Evolutionary conservation across 345 rosid species (phyloP).

Genomic region (Barbarea vulgaris): DNA sequence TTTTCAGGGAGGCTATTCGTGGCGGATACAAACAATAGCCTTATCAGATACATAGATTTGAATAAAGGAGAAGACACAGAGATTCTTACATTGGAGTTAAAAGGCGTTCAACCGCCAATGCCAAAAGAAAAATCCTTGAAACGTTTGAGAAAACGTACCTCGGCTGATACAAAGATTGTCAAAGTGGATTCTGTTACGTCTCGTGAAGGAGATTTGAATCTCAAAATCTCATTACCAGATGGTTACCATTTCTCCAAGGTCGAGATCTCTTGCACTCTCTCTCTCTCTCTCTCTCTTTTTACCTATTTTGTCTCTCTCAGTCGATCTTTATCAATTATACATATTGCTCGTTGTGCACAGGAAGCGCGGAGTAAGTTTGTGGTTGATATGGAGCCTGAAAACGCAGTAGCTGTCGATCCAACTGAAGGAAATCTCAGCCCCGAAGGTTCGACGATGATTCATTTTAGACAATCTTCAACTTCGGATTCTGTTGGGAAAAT

Average conservation of each 20-base stretch:
- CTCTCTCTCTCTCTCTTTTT: not conserved
- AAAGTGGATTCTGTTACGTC: conserved; percentile 61
- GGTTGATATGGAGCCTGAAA: conserved; percentile 75
- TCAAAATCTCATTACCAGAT: conserved; percentile 71
- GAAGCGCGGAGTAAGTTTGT: conserved; percentile 80
- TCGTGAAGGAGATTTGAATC: conserved; percentile 58
- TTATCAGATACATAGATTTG: conserved; percentile 70
- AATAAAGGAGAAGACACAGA: conserved; percentile 54
- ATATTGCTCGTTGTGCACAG: conserved; percentile 43
- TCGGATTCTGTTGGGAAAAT: conserved; percentile 64
- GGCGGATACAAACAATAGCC: conserved; percentile 90
- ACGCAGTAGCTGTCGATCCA: conserved; percentile 56
- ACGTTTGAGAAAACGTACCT: conserved; percentile 72
- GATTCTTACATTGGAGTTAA: conserved; percentile 76
- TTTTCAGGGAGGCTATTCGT: conserved; percentile 72
- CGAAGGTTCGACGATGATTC: conserved; percentile 69
- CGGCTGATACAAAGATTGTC: conserved; percentile 66
- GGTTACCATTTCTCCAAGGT: conserved; percentile 95
- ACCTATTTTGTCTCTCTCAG: not conserved
- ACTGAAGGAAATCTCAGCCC: conserved; percentile 67
- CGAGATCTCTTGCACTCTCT: not conserved
- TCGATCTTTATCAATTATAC: not conserved
- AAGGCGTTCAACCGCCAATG: conserved; percentile 76
- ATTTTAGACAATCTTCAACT: conserved; percentile 58
- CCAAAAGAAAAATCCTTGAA: conserved; percentile 63